Evolutionary conservation across 1,284 basidiomycete genomes (phyloP).

Genomic region (Puccinia coronata): DNA sequence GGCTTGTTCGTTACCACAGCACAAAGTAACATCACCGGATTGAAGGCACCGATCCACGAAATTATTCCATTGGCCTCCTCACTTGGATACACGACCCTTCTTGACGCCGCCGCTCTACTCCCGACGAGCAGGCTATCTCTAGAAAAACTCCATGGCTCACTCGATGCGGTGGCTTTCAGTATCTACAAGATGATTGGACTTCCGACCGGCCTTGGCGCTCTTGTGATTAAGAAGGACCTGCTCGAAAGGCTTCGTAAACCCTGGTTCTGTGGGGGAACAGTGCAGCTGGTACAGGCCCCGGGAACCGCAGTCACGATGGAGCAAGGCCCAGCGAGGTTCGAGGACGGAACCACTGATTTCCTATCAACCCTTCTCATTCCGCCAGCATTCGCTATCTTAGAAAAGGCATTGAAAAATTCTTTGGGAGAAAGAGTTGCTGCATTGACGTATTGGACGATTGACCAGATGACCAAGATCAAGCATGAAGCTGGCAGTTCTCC

Average conservation of each 20-base stretch:
- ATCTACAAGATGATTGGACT: constrained; percentile 89
- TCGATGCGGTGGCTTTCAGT: constrained; percentile 76
- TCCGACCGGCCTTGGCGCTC: constrained; percentile 78
- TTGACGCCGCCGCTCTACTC: constrained; percentile 76
- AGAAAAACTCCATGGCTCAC: constrained; percentile 63
- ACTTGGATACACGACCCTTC: constrained; percentile 71
- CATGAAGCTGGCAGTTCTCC: constrained; percentile 18
- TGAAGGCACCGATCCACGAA: constrained; percentile 64
- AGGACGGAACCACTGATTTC: constrained; percentile 42
- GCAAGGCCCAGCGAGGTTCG: constrained; percentile 53
- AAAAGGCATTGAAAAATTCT: constrained; percentile 13
- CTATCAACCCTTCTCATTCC: constrained; percentile 36
- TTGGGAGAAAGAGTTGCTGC: constrained; percentile 27
- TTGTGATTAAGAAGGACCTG: constrained; percentile 69
- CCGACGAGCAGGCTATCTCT: constrained; percentile 71
- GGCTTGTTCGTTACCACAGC: constrained; percentile 74
- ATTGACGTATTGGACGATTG: constrained; percentile 36
- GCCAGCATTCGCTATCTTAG: constrained; percentile 7
- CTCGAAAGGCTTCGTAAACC: constrained; percentile 65
- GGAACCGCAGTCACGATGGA: constrained; percentile 69
- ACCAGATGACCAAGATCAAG: constrained; percentile 31
- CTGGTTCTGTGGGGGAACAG: constrained; percentile 85
- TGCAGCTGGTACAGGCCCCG: constrained; percentile 76
- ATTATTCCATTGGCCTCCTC: constrained; percentile 61
- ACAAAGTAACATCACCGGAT: constrained; percentile 76